Evolutionary conservation across 352 stramenopile species (phyloP).

Genomic region (Pythium dissotocum): DNA sequence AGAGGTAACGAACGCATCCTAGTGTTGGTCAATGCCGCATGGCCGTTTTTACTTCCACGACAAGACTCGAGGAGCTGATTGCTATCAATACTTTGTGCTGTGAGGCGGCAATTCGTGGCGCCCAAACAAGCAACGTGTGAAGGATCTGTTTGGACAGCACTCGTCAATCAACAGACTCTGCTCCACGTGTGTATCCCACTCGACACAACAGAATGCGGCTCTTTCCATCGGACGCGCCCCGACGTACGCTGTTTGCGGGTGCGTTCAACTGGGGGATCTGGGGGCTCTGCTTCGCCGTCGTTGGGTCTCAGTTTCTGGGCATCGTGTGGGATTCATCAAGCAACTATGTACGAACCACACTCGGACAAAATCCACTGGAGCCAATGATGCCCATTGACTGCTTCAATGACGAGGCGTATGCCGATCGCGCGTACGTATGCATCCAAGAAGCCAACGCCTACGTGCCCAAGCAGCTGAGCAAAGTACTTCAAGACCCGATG

Average conservation of each 20-base stretch:
- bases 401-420: conserved; percentile 39
- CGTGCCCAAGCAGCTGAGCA: conserved; percentile 27
- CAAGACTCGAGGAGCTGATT: too few species aligned
- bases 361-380: background rate
- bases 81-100: too few species aligned
- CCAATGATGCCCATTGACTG: conserved; percentile 3
- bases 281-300: conserved; percentile 22
- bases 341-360: background rate
- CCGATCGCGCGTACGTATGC: conserved; percentile 40
- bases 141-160: too few species aligned
- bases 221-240: background rate
- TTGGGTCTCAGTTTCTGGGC: conserved; percentile 31
- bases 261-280: conserved; percentile 31
- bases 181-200: too few species aligned
- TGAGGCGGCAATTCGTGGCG: too few species aligned
- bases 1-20: too few species aligned
- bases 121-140: too few species aligned
- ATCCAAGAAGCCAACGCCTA: conserved; percentile 18
- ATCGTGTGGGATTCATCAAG: conserved; percentile 16
- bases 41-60: too few species aligned
- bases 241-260: background rate
- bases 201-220: background rate
- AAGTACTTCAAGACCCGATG: conserved; percentile 12
- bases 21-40: too few species aligned
- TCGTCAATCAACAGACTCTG: too few species aligned